Evolutionary conservation across 2,329 filamentous ascomycete species (phyloP).

Genomic region (Aspergillus sp.): DNA sequence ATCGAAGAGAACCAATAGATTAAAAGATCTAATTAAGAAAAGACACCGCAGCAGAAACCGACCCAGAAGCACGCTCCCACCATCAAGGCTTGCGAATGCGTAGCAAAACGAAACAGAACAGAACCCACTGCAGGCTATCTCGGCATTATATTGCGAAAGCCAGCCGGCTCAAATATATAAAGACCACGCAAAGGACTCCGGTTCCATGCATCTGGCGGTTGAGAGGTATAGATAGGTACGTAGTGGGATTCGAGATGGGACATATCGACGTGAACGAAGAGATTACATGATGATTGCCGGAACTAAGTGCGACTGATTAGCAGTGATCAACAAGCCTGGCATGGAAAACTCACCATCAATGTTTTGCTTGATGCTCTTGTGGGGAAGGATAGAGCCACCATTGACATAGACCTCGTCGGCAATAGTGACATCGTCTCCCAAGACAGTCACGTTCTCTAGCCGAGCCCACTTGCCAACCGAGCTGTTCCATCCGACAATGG

Average conservation of each 20-base stretch:
- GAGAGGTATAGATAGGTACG: conserved; percentile 17
- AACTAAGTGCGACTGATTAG: conserved; percentile 20
- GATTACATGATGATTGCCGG: conserved; percentile 43
- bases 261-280: conserved; percentile 18
- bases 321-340: neutral
- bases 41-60: conserved; percentile 3
- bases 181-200: conserved; percentile 27
- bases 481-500: conserved; percentile 98
- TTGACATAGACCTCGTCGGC: conserved; percentile 99
- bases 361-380: conserved; percentile 99
- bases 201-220: conserved; percentile 27
- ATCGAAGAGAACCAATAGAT: conserved; percentile 2
- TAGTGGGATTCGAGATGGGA: conserved; percentile 13
- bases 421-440: conserved; percentile 95
- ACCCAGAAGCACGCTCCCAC: conserved; percentile 14
- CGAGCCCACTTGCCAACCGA: conserved; percentile 91
- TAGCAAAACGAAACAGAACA: conserved; percentile 8
- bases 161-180: conserved; percentile 14
- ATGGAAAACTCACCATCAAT: conserved; percentile 58
- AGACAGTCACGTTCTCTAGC: conserved; percentile 93
- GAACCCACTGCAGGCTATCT: conserved; percentile 5
- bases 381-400: conserved; percentile 84
- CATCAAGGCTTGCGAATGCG: conserved; percentile 23
- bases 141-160: conserved; percentile 3
- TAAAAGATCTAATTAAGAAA: conserved; percentile 5